Base-by-base conservation (phyloP, 73 alveolate species). In the Symbiodinium pilosum region DNA sequence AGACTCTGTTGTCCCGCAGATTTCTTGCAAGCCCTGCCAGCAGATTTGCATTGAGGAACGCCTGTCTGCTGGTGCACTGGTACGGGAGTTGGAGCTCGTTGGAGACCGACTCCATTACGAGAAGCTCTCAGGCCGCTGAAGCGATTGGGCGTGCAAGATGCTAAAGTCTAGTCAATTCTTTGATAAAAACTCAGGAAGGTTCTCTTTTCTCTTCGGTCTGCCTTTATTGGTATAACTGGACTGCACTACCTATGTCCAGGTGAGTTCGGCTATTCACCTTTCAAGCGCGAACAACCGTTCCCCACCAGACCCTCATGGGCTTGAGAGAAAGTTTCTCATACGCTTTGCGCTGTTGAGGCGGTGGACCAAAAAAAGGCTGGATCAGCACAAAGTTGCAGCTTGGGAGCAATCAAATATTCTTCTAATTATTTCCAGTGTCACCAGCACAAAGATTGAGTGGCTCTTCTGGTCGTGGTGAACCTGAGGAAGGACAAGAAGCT, bases 321-420 rank as follows among this genome's bases (percentile, higher is more conserved):
- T n/a, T n/a, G n/a, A n/a, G n/a, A n/a, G n/a, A n/a, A n/a, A n/a
- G n/a, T n/a, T n/a, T n/a, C n/a, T n/a, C n/a, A n/a, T n/a, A n/a
- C n/a, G n/a, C n/a, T n/a, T n/a, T n/a, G n/a, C n/a, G n/a, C n/a
- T 54, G 6, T 16, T 68, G 81, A 91, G 97, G 97, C 56, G 56
- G n/a, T 7, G 97, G 97, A 75, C 97, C 97, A 24, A 64, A 91
- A 88, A 42, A 26, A 3, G 97, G 97, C 44, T 91, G 97, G 97
- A 32, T 91, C 87, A 91, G 89, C 83, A 91, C 81, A 28, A 83
- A 83, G 26, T 52, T 91, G 97, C 71, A 14, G 7, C 97, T 43
- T 64, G 81, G 18, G 38, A 64, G n/a, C n/a, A n/a, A n/a, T n/a
- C n/a, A n/a, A n/a, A n/a, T n/a, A n/a, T n/a, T n/a, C n/a, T n/a